Conservation (phyloP, 2,329 filamentous ascomycete species). For the Fusarium sp. region DNA sequence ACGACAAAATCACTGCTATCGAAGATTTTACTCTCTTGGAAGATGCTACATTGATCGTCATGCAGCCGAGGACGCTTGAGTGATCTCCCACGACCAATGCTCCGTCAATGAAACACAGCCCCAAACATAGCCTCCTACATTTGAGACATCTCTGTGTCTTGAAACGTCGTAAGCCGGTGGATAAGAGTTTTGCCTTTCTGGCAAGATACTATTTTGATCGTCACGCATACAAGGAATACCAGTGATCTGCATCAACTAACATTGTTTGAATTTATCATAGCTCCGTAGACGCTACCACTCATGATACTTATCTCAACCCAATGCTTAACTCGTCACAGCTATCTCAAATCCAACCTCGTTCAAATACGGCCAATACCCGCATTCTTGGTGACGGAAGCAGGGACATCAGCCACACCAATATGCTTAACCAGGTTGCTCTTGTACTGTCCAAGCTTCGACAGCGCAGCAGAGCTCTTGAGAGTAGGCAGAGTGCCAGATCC, state of each 20-base stretch:
- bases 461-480: constrained; percentile 11
- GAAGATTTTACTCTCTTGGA: not conserved
- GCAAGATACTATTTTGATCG: not conserved
- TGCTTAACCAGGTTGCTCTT: constrained; percentile 19
- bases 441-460: constrained; percentile 14
- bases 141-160: not conserved
- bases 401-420: constrained; percentile 19
- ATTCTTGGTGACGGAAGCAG: constrained; percentile 10
- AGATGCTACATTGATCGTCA: not conserved
- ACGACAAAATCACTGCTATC: too few species aligned
- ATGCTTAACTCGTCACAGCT: too few species aligned
- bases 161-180: not conserved
- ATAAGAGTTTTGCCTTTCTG: not conserved
- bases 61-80: not conserved
- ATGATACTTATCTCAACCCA: not conserved
- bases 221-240: not conserved
- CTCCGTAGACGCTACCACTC: not conserved
- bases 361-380: constrained; percentile 21
- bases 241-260: not conserved
- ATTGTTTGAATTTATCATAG: not conserved
- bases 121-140: not conserved
- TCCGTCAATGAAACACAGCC: not conserved
- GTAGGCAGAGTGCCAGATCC: constrained; percentile 14
- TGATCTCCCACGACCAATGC: not conserved
- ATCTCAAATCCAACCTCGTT: not conserved